A percentile compares a stretch with the other conserved stretches of the same genome.
Conservation (phyloP, 2,329 filamentous ascomycete species). For the Fusarium brachygibbosum region DNA sequence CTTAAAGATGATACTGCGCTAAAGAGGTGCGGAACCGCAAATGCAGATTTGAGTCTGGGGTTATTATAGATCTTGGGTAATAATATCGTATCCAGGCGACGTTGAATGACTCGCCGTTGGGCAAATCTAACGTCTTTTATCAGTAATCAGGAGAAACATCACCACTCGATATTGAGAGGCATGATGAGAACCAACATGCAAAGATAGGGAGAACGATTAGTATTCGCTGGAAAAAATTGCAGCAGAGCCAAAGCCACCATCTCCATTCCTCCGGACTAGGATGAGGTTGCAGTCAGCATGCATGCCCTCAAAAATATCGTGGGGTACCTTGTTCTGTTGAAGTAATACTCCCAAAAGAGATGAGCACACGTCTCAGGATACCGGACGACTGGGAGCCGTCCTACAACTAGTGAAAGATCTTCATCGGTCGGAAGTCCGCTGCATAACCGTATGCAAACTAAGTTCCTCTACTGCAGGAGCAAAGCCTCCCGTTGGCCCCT, state of each 20-base stretch:
- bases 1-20: neutral
- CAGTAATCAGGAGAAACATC: neutral
- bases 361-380: neutral
- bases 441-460: conserved; percentile 7
- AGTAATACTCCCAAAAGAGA: conserved; percentile 1
- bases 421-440: conserved; percentile 21
- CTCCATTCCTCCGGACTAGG: neutral
- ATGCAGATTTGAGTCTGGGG: conserved; percentile 16
- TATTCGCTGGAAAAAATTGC: rapidly evolving
- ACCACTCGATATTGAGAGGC: neutral
- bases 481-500: conserved; percentile 18
- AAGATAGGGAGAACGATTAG: neutral
- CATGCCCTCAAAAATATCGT: neutral
- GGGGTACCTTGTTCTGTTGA: conserved; percentile 4
- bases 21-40: conserved; percentile 33
- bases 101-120: neutral
- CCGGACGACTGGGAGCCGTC: conserved; percentile 6
- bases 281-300: neutral
- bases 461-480: conserved; percentile 4
- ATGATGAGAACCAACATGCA: neutral
- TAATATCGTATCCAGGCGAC: neutral
- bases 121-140: rapidly evolving
- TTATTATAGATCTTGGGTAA: neutral
- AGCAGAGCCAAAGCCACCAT: neutral
- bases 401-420: conserved; percentile 15